Evolutionary conservation across 257 asterid species (phyloP), one percentile per base, ranked within the genome.

Genomic region (Solanum lycopersicoides): DNA sequence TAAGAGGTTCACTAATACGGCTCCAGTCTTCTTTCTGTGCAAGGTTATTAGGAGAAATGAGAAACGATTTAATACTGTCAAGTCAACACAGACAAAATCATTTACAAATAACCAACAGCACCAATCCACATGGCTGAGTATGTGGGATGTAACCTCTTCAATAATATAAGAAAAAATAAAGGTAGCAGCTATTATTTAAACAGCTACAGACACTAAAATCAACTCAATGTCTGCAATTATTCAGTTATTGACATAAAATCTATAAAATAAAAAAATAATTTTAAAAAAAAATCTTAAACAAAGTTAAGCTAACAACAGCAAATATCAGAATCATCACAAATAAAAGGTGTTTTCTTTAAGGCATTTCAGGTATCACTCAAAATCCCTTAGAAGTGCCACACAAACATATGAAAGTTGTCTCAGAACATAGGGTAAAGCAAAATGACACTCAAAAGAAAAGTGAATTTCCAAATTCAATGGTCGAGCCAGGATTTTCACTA

Each of bases 1-100:
- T 88, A 82, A 94, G 89, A 83, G 44, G 83, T 83, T 53, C 89
- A 87, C 76, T 77, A 42, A 86, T 88, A 83, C 44, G 87, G 74
- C 86, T 91, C 72, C 80, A 56, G 77, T 89, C 82, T 80, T 65
- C 87, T 87, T 92, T 88, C 90, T 92, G 91, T 75, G 88, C 86
- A 34, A 88, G 88, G 84, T 25, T 88, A 80, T 90, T 91, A 93
- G 93, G 89, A 50, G 16, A 68, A 42, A 84, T 32, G 12, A 65
- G 73, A 39, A 30, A 47, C 11, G 32, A 50, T 82, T 89, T 37
- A 74, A 86, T 71, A 82, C 37, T 37, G 56, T 82, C 63, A 60
- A 83, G 83, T 76, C 37, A 25, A 77, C 82, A 88, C 10, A 74
- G 41, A 77, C 65, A 77, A 44, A 77, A 42, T 42, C 60, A 76